Base-by-base conservation (phyloP, 257 asterid genomes). In the Hygrophila difformis region DNA sequence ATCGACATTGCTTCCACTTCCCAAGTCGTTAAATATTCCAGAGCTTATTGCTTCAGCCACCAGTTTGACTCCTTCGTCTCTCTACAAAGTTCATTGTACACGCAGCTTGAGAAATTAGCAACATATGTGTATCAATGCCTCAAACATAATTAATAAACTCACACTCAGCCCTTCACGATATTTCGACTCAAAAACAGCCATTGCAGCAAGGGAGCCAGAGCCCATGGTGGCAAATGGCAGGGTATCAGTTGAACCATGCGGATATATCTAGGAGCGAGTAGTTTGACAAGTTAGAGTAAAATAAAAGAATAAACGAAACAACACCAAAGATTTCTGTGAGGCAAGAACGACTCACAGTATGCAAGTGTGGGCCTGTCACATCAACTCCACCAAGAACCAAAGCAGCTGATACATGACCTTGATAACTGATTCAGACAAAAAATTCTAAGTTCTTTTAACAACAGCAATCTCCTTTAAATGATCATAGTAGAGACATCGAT, bases 201-300 rank as follows among this genome's bases (percentile, higher is more conserved):
- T 81, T 49, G 93, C 93, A 47, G 85, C 88, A 20, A 81, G 82
- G 17, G 88, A 81, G 61, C 93, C 88, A 66, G 93, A 81, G n/a
- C 93, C 93, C 93, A 81, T 81, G 35, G 93, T 81, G 34, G 93
- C 93, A 60, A 61, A 81, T 10, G 93, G 93, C 39, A 81, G 69
- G 13, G 88, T 75, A 39, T 81, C 93, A 5, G 85, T 81, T 47
- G 93, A 81, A 54, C 93, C 88, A 61, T 81, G 93, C 14, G 85
- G 93, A 61, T 81, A 75, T 41, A 81, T 81, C 93, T 81, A 68
- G 7, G 33, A 46, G 28, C 12, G 26, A 24, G 48, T 17, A 43
- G 51, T 26, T 41, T 33, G 34, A 24, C 22, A 60, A 15, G 34
- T 24, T 26, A 15, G 38, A 11, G 12, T 20, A 19, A 8, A 1